phyloP scores from a whole-genome alignment of 1,284 basidiomycete genomes.

The Taiwanofungus camphoratus region DNA sequence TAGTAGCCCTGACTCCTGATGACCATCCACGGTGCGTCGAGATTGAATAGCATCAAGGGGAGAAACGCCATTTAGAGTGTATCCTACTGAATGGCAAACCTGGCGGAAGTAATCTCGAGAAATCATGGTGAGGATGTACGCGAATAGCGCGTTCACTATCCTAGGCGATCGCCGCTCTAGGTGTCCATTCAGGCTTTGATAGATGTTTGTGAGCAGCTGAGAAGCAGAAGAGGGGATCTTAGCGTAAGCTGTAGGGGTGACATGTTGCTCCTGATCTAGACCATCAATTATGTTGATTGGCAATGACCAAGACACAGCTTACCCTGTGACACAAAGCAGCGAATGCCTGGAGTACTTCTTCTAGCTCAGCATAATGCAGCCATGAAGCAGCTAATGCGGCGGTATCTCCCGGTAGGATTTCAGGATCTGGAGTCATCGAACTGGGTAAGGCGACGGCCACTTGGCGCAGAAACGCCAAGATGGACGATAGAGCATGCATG shows the following conservation, averaged over 20 bases:
- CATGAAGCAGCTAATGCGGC: constrained; percentile 42
- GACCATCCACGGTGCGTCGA: background rate
- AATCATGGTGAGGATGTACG: constrained; percentile 55
- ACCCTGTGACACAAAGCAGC: constrained; percentile 53
- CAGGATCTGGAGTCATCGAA: background rate
- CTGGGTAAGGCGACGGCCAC: background rate
- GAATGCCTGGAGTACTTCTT: constrained; percentile 46
- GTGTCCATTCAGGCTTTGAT: constrained; percentile 44
- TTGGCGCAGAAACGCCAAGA: constrained; percentile 43
- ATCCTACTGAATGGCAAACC: constrained; percentile 54
- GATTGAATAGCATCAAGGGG: constrained; percentile 14
- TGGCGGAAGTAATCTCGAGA: constrained; percentile 56
- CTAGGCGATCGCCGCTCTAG: constrained; percentile 44
- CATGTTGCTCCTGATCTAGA: constrained; percentile 33
- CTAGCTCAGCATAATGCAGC: constrained; percentile 44
- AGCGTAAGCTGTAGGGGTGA: constrained; percentile 36
- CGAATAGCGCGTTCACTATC: constrained; percentile 44
- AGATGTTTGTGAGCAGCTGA: constrained; percentile 47
- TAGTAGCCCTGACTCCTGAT: background rate
- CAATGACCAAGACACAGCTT: constrained; percentile 20
- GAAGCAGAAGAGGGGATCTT: constrained; percentile 33
- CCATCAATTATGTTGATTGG: background rate
- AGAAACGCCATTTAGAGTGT: constrained; percentile 27
- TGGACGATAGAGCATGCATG: constrained; percentile 53
- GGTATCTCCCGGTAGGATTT: constrained; percentile 5